Evolutionary conservation across 441 rosid species (phyloP).

Genomic region (Syzygium syzygioides): DNA sequence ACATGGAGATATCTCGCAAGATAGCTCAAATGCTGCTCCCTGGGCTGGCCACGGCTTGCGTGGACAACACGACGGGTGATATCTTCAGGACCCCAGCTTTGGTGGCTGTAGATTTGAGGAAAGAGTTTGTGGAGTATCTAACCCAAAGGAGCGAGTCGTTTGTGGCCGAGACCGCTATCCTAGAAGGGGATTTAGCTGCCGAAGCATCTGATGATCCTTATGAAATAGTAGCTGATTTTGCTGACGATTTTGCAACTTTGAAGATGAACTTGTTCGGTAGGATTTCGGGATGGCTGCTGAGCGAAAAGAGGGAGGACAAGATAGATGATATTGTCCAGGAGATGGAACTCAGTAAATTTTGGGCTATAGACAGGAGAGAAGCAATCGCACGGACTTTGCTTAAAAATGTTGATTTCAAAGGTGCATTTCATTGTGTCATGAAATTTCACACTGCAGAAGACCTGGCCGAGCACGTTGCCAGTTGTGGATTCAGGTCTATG

Average conservation of each 20-base stretch:
- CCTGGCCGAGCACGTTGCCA: conserved; percentile 34
- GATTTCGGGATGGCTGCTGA: conserved; percentile 84
- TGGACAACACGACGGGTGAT: conserved; percentile 82
- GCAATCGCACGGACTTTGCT: conserved; percentile 50
- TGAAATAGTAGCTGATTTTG: conserved; percentile 56
- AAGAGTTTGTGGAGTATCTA: conserved; percentile 67
- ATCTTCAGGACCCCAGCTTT: conserved; percentile 71
- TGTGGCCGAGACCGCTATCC: conserved; percentile 65
- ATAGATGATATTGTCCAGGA: conserved; percentile 82
- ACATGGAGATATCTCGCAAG: conserved; percentile 55
- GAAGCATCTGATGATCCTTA: conserved; percentile 65
- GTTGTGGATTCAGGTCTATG: conserved; percentile 57
- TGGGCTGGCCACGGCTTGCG: conserved; percentile 77
- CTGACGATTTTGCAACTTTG: conserved; percentile 72
- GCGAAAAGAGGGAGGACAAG: conserved; percentile 81
- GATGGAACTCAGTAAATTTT: conserved; percentile 78
- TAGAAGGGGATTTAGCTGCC: conserved; percentile 41
- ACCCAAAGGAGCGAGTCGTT: conserved; percentile 67
- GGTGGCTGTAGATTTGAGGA: conserved; percentile 70
- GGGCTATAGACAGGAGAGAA: conserved; percentile 64
- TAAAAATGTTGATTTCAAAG: conserved; percentile 76
- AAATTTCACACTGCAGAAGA: conserved; percentile 49
- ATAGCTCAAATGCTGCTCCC: conserved; percentile 61
- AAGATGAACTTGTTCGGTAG: conserved; percentile 75
- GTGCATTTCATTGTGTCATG: conserved; percentile 51